Base-by-base conservation (phyloP, 129 eudicot species). In the Lonicera japonica region DNA sequence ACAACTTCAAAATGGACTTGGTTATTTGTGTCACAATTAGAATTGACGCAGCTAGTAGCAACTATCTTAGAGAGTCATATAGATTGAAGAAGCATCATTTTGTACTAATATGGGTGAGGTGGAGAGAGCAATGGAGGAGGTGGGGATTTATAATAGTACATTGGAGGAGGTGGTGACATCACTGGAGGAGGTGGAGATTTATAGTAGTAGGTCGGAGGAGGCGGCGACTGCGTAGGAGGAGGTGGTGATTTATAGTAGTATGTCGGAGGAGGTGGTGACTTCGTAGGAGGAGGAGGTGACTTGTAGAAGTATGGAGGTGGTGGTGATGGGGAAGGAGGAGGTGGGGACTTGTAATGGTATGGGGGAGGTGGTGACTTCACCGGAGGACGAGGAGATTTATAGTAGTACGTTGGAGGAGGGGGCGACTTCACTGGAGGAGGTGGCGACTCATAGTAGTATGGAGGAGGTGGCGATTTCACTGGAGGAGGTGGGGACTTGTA, bases 401-500 rank as follows among this genome's bases (percentile, higher is more conserved):
- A 50, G 55, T 50, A 50, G 21, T 50, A 50, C 14, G 46, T 12
- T 1, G 55, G 21, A 17, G 19, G 55, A 14, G 55, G 55, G 1
- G 55, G 55, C 2, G 55, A 50, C 21, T 50, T 50, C 20, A 17
- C 21, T 16, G 55, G 55, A 5, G 55, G 55, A 10, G 55, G 55
- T 50, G 55, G 55, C 1, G 55, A 50, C 21, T 50, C 16, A 9
- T 50, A 17, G 20, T 14, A 50, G 21, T 50, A n/a, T 17, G 55
- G 36, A 29, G 36, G 55, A 15, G 55, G 55, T 17, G 21, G 55
- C 1, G 55, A 50, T 3, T 16, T 16, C 3, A 1, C 5, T 15
- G 55, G 55, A 14, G 55, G 55, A 11, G 55, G 55, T 50, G 55
- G 55, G 55, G 55, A 50, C 55, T 50, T 50, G 21, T 50, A 50